Evolutionary conservation across 805 yeast species (phyloP).

Genomic region (Maudiozyma saulgeensis): DNA sequence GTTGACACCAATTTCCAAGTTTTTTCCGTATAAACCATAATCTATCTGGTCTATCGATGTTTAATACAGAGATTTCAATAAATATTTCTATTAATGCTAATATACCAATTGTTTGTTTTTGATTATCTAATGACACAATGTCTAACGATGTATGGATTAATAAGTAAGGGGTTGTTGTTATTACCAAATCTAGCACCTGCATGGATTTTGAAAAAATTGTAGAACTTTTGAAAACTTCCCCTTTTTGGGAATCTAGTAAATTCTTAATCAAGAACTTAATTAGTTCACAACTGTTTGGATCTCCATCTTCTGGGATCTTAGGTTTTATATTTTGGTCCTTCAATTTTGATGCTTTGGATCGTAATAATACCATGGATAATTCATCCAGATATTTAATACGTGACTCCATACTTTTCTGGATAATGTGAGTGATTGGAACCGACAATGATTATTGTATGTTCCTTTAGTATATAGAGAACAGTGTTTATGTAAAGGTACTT

Average conservation of each 20-base stretch:
- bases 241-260: conserved; percentile 10
- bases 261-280: conserved; percentile 14
- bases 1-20: conserved; percentile 19
- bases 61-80: conserved; percentile 9
- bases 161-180: conserved; percentile 16
- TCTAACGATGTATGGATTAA: conserved; percentile 1
- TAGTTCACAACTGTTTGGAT: conserved; percentile 16
- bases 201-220: conserved; percentile 20
- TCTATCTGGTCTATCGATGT: conserved; percentile 11
- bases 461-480: not conserved
- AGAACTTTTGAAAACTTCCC: conserved; percentile 10
- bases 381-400: conserved; percentile 25
- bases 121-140: not conserved
- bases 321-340: not conserved
- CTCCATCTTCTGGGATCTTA: conserved; percentile 5
- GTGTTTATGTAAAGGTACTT: no score
- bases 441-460: not conserved
- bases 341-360: conserved; percentile 1
- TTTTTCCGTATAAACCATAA: conserved; percentile 22
- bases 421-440: not conserved
- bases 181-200: conserved; percentile 20
- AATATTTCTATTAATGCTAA: conserved; percentile 11
- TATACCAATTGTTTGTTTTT: conserved; percentile 9
- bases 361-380: conserved; percentile 21
- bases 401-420: conserved; percentile 14